Base-by-base conservation (phyloP, 2,329 filamentous ascomycete genomes). In the Cryphonectria japonica region DNA sequence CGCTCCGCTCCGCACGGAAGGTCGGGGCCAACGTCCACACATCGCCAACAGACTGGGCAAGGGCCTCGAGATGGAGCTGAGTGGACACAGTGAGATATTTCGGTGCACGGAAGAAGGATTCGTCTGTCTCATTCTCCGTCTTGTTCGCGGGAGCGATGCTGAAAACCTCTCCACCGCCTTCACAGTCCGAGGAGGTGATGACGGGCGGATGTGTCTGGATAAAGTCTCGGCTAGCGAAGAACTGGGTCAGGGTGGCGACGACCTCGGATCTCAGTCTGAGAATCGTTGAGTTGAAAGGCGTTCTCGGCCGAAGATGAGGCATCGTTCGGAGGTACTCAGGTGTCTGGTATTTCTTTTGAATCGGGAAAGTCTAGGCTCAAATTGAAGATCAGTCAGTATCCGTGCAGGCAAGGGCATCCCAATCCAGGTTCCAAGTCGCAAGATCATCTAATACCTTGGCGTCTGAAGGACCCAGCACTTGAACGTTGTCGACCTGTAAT, bases 1-100 rank as follows among this genome's bases (percentile, higher is more conserved):
- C 95, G 81, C 94, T 98, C 78, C 91, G 91, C 80, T 98, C 96
- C 4, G 96, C 96, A 52, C 96, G 90, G 78, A 99, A 99, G 0
- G 94, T 97, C 2, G 96, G 96, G 5, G 95, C 96, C 14, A 99
- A 83, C 1, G 95, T 93, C 95, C 96, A 99, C 9, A 98, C 96
- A 76, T 92, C 93, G 54, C 93, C 93, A 41, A 98, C 87, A 29
- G 95, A 91, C 76, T 97, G 94, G 0, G 95, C 91, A 70, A 98
- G 87, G 3, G 96, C 94, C 83, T 99, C 96, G 0, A 99, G 87
- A 79, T 99, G 96, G 67, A 99, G 86, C 81, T 99, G 96, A 59
- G 93, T 92, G 32, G 96, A 99, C 22, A 99, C 96, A 0, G 95
- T 98, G 46, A 98, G 87, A 79, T 98, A 98, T 81, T 98, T 98